Conservation (phyloP, 495 filamentous ascomycete species). For the Penicillium parvum region DNA sequence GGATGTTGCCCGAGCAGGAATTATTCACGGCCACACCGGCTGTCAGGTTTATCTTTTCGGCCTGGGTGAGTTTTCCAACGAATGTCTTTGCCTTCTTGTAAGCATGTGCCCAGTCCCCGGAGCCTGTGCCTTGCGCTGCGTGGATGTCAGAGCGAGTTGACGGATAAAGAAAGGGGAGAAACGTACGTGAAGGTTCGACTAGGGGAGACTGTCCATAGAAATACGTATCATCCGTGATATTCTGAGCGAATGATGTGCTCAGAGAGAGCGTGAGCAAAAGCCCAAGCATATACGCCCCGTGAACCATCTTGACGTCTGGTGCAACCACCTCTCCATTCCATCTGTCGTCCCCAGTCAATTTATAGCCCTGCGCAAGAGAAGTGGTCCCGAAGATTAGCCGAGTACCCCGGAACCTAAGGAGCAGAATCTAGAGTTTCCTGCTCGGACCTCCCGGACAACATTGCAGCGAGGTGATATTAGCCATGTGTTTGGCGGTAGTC, state of each 20-base stretch:
- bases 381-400: background rate
- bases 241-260: slow-evolving; percentile 1
- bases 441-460: background rate
- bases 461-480: background rate
- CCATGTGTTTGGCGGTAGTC: background rate
- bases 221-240: slow-evolving; percentile 20
- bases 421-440: too few species aligned
- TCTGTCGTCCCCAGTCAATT: background rate
- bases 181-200: slow-evolving; percentile 51
- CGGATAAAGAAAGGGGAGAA: background rate
- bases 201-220: slow-evolving; percentile 57
- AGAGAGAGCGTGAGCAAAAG: slow-evolving; percentile 6
- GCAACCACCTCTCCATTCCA: background rate
- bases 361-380: background rate
- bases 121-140: background rate
- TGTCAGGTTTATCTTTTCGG: background rate
- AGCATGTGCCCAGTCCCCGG: background rate
- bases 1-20: slow-evolving; percentile 48
- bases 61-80: background rate
- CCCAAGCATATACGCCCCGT: background rate
- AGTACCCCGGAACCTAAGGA: background rate
- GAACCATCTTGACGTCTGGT: background rate
- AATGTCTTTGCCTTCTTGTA: background rate
- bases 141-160: background rate
- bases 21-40: slow-evolving; percentile 13